These are phyloP conservation scores for Russula emetica DNA, from an alignment of 768 basidiomycete genomes.

Conservation along the genomic window DNA sequence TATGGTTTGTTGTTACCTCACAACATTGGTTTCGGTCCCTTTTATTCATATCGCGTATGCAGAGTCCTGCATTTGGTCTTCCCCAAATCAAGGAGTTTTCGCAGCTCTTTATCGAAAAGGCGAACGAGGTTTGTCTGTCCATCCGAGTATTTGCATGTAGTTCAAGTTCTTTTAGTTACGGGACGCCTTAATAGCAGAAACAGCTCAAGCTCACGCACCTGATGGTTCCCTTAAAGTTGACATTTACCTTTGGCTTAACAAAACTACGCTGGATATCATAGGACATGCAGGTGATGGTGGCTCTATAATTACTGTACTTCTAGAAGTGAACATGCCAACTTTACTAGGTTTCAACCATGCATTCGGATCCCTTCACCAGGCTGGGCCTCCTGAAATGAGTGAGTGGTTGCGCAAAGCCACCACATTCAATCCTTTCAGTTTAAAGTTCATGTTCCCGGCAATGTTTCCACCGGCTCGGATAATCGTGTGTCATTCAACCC, in stretches of 20 bases:
- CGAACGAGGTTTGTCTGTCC: constrained; percentile 16
- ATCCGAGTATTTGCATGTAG: neutral
- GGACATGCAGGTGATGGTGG: constrained; percentile 16
- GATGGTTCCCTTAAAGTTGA: constrained; percentile 15
- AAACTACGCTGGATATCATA: constrained; percentile 21
- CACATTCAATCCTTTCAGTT: constrained; percentile 11
- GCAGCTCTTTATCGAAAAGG: constrained; percentile 22
- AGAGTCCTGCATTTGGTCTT: constrained; percentile 24
- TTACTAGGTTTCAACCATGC: constrained; percentile 21
- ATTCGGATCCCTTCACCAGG: constrained; percentile 14
- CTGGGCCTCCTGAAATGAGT: constrained; percentile 4
- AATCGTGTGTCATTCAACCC: constrained; percentile 13
- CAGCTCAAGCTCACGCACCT: neutral
- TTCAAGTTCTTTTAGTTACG: constrained; percentile 7
- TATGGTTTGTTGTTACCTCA: constrained; percentile 10
- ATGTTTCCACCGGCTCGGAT: constrained; percentile 12
- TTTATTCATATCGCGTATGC: neutral
- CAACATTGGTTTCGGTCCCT: neutral
- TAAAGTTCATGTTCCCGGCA: constrained; percentile 10
- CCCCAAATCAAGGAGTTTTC: constrained; percentile 18
- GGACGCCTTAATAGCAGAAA: constrained; percentile 5
- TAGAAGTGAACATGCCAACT: neutral
- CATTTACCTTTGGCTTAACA: constrained; percentile 19
- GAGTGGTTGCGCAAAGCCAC: constrained; percentile 20
- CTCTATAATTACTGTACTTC: neutral